Percentiles rank a stretch among this genome's conserved stretches.
phyloP scores from a whole-genome alignment of 768 basidiomycete genomes.

The Psilocybe subaeruginosa region DNA sequence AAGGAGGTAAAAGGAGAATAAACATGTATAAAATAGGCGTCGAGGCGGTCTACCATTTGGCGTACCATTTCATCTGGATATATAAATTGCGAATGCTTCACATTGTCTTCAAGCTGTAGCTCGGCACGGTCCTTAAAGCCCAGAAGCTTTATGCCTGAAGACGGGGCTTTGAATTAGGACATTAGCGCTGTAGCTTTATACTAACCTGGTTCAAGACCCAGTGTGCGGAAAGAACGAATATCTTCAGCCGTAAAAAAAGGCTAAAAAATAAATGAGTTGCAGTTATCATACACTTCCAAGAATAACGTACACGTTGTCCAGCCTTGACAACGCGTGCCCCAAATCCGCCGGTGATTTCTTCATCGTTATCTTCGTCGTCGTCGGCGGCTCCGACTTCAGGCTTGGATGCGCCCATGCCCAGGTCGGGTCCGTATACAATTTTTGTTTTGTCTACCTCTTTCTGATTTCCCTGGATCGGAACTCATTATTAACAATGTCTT shows the following conservation, averaged over 20 bases:
- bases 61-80: conserved; percentile 89
- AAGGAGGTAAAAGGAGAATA: conserved; percentile 7
- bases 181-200: conserved; percentile 26
- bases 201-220: conserved; percentile 82
- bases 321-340: conserved; percentile 47
- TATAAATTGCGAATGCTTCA: conserved; percentile 91
- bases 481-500: neutral
- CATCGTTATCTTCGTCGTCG: conserved; percentile 35
- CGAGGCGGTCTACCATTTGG: conserved; percentile 1
- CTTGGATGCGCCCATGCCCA: conserved; percentile 31
- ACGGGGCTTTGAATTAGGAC: neutral
- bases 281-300: neutral
- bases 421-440: conserved; percentile 47
- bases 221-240: conserved; percentile 76
- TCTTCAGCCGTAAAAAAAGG: conserved; percentile 88
- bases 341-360: conserved; percentile 33
- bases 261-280: conserved; percentile 36
- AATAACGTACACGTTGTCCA: conserved; percentile 52
- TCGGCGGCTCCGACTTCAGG: conserved; percentile 27
- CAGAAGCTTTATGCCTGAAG: conserved; percentile 81
- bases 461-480: conserved; percentile 39
- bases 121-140: conserved; percentile 83
- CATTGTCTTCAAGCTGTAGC: conserved; percentile 83
- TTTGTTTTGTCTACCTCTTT: conserved; percentile 47
- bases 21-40: neutral